These are phyloP conservation scores for Trichomonas tenax DNA, from an alignment of 208 protist species.

Conservation along the genomic window DNA sequence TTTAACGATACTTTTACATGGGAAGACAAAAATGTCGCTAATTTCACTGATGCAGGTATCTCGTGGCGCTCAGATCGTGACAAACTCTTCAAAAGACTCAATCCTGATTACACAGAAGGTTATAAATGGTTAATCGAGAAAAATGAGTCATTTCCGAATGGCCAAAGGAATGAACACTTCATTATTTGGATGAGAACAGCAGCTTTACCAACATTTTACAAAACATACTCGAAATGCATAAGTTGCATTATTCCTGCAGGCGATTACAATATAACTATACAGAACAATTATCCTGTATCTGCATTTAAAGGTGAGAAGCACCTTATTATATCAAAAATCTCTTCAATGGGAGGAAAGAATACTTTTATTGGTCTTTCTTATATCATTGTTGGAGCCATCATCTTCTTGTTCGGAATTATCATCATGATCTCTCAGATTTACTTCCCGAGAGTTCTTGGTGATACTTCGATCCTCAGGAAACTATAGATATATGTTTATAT, in stretches of 20 bases:
- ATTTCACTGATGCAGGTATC: neutral
- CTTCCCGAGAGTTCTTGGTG: constrained; percentile 42
- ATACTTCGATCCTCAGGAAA: constrained; percentile 35
- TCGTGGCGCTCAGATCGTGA: neutral
- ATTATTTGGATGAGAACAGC: constrained; percentile 3
- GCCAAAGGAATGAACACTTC: neutral
- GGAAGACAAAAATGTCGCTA: neutral
- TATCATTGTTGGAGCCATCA: neutral
- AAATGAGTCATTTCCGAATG: neutral
- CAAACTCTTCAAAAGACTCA: neutral
- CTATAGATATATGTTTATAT: no score
- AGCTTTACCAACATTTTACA: neutral
- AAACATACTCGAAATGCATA: neutral
- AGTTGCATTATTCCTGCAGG: neutral
- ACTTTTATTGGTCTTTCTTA: neutral
- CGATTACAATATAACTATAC: neutral
- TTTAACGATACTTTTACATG: neutral
- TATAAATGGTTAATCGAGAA: neutral
- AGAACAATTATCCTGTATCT: neutral
- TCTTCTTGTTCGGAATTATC: constrained; percentile 34
- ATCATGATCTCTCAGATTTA: constrained; percentile 53
- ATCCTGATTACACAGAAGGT: neutral
- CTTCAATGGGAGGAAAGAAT: neutral
- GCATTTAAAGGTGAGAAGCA: neutral
- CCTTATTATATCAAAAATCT: neutral